Evolutionary conservation across 305 asterid species (phyloP).

Genomic region (Euphrasia arctica): DNA sequence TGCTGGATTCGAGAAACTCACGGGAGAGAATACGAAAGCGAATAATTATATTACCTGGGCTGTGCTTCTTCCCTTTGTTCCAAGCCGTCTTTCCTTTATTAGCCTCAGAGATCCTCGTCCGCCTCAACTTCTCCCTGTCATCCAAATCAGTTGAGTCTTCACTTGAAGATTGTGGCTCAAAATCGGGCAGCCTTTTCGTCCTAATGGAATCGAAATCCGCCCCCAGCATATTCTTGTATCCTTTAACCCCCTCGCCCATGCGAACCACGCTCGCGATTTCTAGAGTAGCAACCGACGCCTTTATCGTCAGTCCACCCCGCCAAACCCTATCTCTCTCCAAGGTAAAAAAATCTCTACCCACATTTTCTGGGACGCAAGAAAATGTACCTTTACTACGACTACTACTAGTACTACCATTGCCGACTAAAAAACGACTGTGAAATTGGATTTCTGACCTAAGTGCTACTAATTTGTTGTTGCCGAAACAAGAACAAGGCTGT

Average conservation of each 20-base stretch:
- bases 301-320: constrained; percentile 50
- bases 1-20: not conserved
- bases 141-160: constrained; percentile 49
- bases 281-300: constrained; percentile 59
- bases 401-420: constrained; percentile 37
- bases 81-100: constrained; percentile 92
- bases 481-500: constrained; percentile 71
- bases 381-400: constrained; percentile 26
- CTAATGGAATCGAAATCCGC: constrained; percentile 42
- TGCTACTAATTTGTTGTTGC: constrained; percentile 40
- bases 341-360: constrained; percentile 25
- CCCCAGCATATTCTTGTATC: constrained; percentile 35
- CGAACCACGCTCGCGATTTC: constrained; percentile 41
- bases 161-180: constrained; percentile 37
- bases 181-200: constrained; percentile 23
- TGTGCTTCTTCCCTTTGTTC: constrained; percentile 94
- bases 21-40: not conserved
- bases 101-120: constrained; percentile 90
- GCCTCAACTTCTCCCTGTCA: constrained; percentile 76
- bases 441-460: constrained; percentile 38
- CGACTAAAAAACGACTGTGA: constrained; percentile 30
- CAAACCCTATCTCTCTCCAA: constrained; percentile 35
- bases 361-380: constrained; percentile 37
- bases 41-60: constrained; percentile 54
- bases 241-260: constrained; percentile 31